A percentile compares a stretch with the other conserved stretches of the same genome.
Conservation (phyloP, 352 stramenopile species). For the Pythium utonaiense region DNA sequence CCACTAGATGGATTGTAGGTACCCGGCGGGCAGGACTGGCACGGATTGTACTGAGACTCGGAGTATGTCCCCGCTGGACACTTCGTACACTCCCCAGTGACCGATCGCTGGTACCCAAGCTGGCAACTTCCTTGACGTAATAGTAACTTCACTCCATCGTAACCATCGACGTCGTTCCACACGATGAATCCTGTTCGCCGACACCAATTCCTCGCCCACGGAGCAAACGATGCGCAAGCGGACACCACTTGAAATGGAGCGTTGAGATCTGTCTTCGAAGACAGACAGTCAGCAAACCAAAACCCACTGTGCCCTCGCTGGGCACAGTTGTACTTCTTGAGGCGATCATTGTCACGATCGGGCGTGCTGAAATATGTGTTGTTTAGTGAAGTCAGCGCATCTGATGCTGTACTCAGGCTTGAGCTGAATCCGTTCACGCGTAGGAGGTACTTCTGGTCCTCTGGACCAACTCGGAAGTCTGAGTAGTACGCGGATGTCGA, state of each 20-base stretch:
- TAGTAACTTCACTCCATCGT: slow-evolving; percentile 42
- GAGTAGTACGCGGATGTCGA: slow-evolving; percentile 40
- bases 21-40: slow-evolving; percentile 35
- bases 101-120: slow-evolving; percentile 23
- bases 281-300: slow-evolving; percentile 49
- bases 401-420: slow-evolving; percentile 32
- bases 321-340: slow-evolving; percentile 42
- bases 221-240: slow-evolving; percentile 35
- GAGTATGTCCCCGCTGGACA: slow-evolving; percentile 44
- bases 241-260: slow-evolving; percentile 45
- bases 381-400: slow-evolving; percentile 41
- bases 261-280: slow-evolving; percentile 44
- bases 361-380: slow-evolving; percentile 61
- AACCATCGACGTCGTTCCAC: slow-evolving; percentile 51
- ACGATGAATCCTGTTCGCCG: slow-evolving; percentile 40
- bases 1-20: slow-evolving; percentile 40
- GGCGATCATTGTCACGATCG: slow-evolving; percentile 51
- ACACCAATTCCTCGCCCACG: slow-evolving; percentile 52
- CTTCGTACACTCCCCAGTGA: slow-evolving; percentile 23
- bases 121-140: slow-evolving; percentile 40
- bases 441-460: slow-evolving; percentile 47
- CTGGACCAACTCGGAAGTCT: slow-evolving; percentile 40
- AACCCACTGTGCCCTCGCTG: slow-evolving; percentile 47
- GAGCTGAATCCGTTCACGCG: slow-evolving; percentile 35
- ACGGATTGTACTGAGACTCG: slow-evolving; percentile 29